Base-by-base conservation (phyloP, 768 basidiomycete species). In the Auricularia sp. region DNA sequence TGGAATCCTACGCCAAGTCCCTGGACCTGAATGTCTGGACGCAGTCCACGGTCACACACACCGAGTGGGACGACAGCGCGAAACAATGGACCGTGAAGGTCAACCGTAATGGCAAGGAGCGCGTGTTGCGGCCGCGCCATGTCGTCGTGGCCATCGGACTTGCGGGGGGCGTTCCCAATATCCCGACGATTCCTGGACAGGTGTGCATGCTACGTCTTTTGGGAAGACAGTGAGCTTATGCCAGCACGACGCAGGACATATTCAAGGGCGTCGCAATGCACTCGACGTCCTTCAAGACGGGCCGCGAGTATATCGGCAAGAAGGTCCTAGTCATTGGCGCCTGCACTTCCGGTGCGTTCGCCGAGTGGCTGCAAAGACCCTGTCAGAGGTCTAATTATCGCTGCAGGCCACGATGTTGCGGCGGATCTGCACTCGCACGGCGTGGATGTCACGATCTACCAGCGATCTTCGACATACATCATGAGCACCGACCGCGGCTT, bases 291-390 rank as follows among this genome's bases (percentile, higher is more conserved):
- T 84, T 88, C 71, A 78, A 79, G 47, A 76, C 72, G n/a, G 85
- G 85, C 0, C 73, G 76, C 11, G 83, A 84, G 47, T 84, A 85
- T 67, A 56, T 71, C 1, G 88, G 87, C 14, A 90, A 90, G 75
- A 90, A 85, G 69, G 87, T 88, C 0, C 77, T 85, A 3, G 83
- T 91, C 2, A 74, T 90, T 3, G 88, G 88, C 1, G 79, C 87
- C 14, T 84, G 84, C 62, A 87, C 86, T 11, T 86, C 83, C 1
- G 80, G 81, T 79, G 6, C 23, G 56, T 51, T 51, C 7, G 29
- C 29, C 29, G 29, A 29, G 29, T 29, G 29, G 29, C 29, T 29
- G 29, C 29, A 29, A 29, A 2, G 29, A 29, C 3, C 29, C 43
- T 29, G 23, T 6, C n/a, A 4, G 0, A 34, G 0, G 4, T 61